Conservation (phyloP, 164 flowering plant genomes). For the Macadamia tetraphylla region DNA sequence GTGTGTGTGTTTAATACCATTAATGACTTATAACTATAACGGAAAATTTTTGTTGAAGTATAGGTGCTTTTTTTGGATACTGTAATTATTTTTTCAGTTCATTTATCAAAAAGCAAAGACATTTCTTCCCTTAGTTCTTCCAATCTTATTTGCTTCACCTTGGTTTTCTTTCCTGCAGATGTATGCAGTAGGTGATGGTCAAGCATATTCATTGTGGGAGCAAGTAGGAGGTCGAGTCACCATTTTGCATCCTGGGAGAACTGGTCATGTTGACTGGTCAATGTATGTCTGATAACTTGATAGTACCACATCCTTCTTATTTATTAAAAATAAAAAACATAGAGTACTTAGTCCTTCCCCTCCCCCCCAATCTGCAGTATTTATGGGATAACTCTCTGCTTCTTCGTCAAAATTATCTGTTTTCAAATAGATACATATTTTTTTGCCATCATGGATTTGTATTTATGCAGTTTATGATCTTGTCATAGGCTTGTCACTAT, state of each 20-base stretch:
- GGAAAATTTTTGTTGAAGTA: background rate
- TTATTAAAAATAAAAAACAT: background rate
- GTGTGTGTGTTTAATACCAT: no score
- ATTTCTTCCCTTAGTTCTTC: background rate
- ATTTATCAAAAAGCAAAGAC: no score
- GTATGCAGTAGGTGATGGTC: slow-evolving; percentile 60
- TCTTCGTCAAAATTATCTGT: background rate
- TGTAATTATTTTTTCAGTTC: background rate
- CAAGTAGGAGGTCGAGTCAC: slow-evolving; percentile 51
- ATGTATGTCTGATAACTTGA: slow-evolving; percentile 46
- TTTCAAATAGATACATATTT: background rate
- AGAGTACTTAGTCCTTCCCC: background rate
- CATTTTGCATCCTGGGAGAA: slow-evolving; percentile 42
- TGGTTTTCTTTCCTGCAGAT: slow-evolving; percentile 40
- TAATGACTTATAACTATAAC: background rate
- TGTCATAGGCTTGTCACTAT: background rate
- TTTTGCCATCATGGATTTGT: background rate
- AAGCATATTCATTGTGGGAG: slow-evolving; percentile 58
- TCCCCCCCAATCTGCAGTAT: no score
- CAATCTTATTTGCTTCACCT: slow-evolving; percentile 4
- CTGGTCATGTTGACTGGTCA: slow-evolving; percentile 73
- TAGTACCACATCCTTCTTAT: background rate
- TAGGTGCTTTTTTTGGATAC: background rate
- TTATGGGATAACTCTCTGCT: background rate
- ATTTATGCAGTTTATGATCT: background rate